Base-by-base conservation (phyloP, 345 rosid species). In the Salix caprea region DNA sequence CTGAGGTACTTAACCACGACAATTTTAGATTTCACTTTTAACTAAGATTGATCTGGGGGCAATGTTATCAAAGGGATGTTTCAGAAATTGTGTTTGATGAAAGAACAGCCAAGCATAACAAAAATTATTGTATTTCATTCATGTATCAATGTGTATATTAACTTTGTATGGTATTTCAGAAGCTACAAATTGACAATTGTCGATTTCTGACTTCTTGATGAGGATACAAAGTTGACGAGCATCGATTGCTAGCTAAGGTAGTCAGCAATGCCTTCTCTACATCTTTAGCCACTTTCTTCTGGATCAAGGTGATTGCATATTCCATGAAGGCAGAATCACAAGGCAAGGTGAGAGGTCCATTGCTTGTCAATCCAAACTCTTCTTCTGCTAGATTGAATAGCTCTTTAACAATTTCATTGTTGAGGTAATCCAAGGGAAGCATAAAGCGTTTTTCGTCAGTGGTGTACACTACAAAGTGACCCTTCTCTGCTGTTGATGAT, bases 401-500 rank as follows among this genome's bases (percentile, higher is more conserved):
- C 34, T 78, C 81, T 73, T 66, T 54, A 21, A 73, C 30, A 42
- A 78, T 19, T 13, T 24, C 13, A n/a, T 73, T 74, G 46, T 42
- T 56, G 42, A 78, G 81, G 34, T 56, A 78, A 1, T 70, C 18
- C 26, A 78, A 23, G 0, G 77, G 81, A 24, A 78, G n/a, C 58
- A 67, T 36, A 21, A 72, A 72, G 14, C 77, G 72, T 70, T 30
- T 73, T n/a, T 30, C 6, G 23, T 67, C 81, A 28, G 34, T 54
- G 6, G 69, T 72, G 58, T 67, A 78, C 30, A 72, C 77, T 28
- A 67, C 76, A 73, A 73, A 78, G 60, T 67, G 76, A 4, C 81
- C 81, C 28, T 77, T 69, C 36, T 64, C 26, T 4, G 42, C 26
- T 71, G 60, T 48, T 30, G 73, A 7, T 39, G 24, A 46, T 70